Base-by-base conservation (phyloP, 257 asterid genomes). In the Agastache rugosa region DNA sequence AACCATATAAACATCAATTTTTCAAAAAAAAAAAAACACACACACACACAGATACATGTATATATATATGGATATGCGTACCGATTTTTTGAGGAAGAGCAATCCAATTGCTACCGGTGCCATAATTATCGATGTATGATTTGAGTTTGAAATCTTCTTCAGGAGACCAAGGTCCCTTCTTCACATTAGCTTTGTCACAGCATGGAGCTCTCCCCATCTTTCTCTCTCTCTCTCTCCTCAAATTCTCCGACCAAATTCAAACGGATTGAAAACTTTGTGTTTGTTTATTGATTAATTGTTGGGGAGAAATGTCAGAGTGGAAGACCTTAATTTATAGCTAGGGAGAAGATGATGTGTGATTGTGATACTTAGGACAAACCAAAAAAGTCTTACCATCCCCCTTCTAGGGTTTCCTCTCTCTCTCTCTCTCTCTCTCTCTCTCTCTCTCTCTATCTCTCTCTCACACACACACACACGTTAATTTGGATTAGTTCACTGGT, bases 181-280 rank as follows among this genome's bases (percentile, higher is more conserved):
- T 92, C 82, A 92, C 97, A 54, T 84, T 90, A n/a, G 85, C 89
- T 84, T 92, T 92, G 85, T 92, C 97, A 80, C 97, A 92, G 77
- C 97, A 92, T 53, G 97, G 97, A 11, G 96, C 96, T 90, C 98
- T 87, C 20, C 98, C 98, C 98, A 92, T 91, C 75, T 77, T 78
- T 64, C 20, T 0, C 12, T 39, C 44, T 7, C 12, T 39, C 44
- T 39, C 44, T 12, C 3, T 27, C 22, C 27, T 51, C 27, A 50
- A 69, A 16, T 71, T 63, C 66, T 35, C 27, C 19, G 22, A 64
- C 63, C 45, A 56, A 73, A 19, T 50, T 55, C 3, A 61, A 77
- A 44, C 68, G 50, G 63, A 29, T 55, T 17, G 31, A 48, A 67
- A 8, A 3, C 31, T 44, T 15, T 45, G 42, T 64, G 35, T 22